Percentiles rank a stretch among this genome's conserved stretches.
Evolutionary conservation across 2,329 filamentous ascomycete species (phyloP).

Genomic region (Tolypocladium inflatum): DNA sequence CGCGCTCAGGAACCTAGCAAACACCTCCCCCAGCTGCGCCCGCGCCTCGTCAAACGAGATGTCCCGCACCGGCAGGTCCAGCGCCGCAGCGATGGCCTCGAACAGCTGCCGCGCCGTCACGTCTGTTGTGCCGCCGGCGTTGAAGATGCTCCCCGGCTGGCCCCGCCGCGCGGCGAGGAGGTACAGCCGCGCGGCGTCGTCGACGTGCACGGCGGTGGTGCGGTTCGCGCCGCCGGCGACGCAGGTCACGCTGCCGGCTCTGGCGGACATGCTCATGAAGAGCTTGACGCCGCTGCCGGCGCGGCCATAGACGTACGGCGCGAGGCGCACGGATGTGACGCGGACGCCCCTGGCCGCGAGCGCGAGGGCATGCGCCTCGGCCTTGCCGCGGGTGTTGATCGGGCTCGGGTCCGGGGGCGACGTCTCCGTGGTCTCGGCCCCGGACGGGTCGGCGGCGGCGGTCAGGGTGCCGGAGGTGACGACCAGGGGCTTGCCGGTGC

Average conservation of each 20-base stretch:
- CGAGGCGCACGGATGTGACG: conserved; percentile 26
- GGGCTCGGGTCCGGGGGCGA: conserved; percentile 11
- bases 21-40: conserved; percentile 11
- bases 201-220: conserved; percentile 27
- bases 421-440: conserved; percentile 16
- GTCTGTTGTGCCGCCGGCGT: conserved; percentile 18
- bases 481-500: conserved; percentile 23
- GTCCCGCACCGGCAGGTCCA: conserved; percentile 13
- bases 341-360: conserved; percentile 20
- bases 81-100: conserved; percentile 12
- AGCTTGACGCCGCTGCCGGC: conserved; percentile 26
- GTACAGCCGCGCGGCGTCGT: conserved; percentile 32
- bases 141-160: conserved; percentile 22
- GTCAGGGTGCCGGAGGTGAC: conserved; percentile 21
- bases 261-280: conserved; percentile 19
- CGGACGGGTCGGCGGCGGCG: conserved; percentile 12
- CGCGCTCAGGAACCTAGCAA: conserved; percentile 21
- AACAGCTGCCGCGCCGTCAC: conserved; percentile 19
- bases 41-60: conserved; percentile 18
- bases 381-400: conserved; percentile 15
- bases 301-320: conserved; percentile 34
- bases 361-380: conserved; percentile 17
- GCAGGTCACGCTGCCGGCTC: conserved; percentile 16
- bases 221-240: conserved; percentile 18
- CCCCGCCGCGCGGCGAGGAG: conserved; percentile 25